Conservation (phyloP, 306 rosid genomes). For the Sicyos baderoa region DNA sequence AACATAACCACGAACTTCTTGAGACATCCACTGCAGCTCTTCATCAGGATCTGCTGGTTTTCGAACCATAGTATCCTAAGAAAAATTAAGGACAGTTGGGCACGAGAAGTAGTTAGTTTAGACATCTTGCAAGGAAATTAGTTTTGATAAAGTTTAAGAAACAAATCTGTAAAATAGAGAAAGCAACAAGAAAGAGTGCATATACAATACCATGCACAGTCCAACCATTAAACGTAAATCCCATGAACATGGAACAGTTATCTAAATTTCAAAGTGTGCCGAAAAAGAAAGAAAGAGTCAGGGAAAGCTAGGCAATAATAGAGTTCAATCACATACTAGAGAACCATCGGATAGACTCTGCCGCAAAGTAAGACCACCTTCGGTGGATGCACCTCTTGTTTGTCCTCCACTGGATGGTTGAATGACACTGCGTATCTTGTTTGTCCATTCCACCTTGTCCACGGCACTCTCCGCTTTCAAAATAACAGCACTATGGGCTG, state of each 20-base stretch:
- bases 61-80: constrained; percentile 83
- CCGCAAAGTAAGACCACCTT: constrained; percentile 59
- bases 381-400: constrained; percentile 44
- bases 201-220: neutral
- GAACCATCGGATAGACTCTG: constrained; percentile 93
- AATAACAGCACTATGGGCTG: constrained; percentile 77
- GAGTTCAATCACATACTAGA: constrained; percentile 44
- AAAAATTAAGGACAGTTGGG: neutral
- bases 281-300: neutral
- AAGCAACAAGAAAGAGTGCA: neutral
- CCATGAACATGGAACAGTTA: neutral
- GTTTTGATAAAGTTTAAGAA: neutral
- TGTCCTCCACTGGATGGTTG: constrained; percentile 72
- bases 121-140: neutral
- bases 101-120: neutral
- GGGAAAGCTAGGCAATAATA: neutral
- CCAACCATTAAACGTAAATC: neutral
- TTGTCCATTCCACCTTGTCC: constrained; percentile 82
- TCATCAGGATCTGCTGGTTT: constrained; percentile 98
- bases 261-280: neutral
- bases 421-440: constrained; percentile 68
- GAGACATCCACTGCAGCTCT: constrained; percentile 98
- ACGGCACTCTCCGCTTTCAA: constrained; percentile 79
- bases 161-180: neutral
- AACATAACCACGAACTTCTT: constrained; percentile 96